Evolutionary conservation across 768 basidiomycete genomes (phyloP), one percentile per base, ranked within the genome.

Genomic region (Mycena metata): DNA sequence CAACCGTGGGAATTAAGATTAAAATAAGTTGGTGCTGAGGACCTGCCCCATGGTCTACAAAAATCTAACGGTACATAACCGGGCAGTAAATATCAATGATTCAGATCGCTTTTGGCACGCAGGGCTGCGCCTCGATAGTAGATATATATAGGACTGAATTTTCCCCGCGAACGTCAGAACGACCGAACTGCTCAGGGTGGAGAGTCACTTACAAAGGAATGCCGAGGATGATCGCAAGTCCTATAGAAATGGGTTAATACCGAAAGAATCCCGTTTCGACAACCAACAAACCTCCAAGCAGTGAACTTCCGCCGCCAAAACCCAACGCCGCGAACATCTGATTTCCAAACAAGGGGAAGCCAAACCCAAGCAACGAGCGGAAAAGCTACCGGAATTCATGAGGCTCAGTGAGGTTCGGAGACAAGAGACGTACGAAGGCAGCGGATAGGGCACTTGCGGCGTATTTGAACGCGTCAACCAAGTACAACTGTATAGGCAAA

Each of bases 391-490:
- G 36, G 33, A 43, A 55, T 42, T 24, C 9, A 70, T 4, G 10
- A 39, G 39, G 39, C 9, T 15, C 39, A 3, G 43, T 35, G 49
- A 30, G 36, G 16, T 36, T 61, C 45, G 55, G 21, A 51, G 35
- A 17, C 13, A 26, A 52, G 26, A 35, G 23, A 73, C 81, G 55
- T 64, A 89, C 89, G 9, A 88, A 82, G 24, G 88, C 87, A 1
- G 90, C 90, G 0, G 88, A 86, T 5, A 89, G 72, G 0, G 89
- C 91, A 68, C 88, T 89, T 9, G 91, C 91, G 24, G 90, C 89
- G 72, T 87, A 91, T 16, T 80, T 81, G 80, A 91, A 91, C 3
- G 89, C 79, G 75, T 91, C 91, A 12, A 91, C 88, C 43, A 91
- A 84, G 69, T 91, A 91, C 89, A 83, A 79, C 88, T 90, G 63